phyloP scores from a whole-genome alignment of 2,329 filamentous ascomycete species.

The Ampelomyces quisqualis region DNA sequence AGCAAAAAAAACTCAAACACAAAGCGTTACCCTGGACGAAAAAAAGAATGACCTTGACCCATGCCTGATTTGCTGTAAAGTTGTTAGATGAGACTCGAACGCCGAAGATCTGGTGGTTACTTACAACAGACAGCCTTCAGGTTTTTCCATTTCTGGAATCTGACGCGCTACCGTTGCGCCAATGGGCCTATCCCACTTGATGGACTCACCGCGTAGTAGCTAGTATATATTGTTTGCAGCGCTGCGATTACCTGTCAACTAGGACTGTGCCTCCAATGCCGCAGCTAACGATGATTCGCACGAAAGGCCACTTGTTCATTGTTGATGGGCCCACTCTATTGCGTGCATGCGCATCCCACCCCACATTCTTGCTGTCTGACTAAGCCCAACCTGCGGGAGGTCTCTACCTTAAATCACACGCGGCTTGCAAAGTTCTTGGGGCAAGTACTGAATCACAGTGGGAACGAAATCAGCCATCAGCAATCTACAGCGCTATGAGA shows the following conservation, averaged over 20 bases:
- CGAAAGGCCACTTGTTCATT: slow-evolving; percentile 1
- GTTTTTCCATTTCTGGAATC: slow-evolving; percentile 30
- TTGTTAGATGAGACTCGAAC: no score
- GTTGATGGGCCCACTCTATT: background rate
- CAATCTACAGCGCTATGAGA: no score
- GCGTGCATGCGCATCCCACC: background rate
- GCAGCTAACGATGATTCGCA: background rate
- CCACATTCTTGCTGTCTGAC: background rate
- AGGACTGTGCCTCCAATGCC: background rate
- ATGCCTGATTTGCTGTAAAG: slow-evolving; percentile 29
- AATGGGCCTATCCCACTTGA: slow-evolving; percentile 15
- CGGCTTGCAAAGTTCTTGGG: background rate
- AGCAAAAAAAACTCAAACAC: background rate
- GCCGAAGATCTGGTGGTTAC: no score
- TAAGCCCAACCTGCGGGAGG: background rate
- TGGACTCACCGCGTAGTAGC: background rate
- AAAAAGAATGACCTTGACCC: slow-evolving; percentile 18
- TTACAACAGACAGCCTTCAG: slow-evolving; percentile 37
- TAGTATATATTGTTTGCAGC: background rate
- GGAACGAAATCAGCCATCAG: no score
- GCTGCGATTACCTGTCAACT: background rate
- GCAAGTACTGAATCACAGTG: background rate
- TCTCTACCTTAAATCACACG: background rate
- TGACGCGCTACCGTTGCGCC: slow-evolving; percentile 37
- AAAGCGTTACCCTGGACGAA: slow-evolving; percentile 6